A percentile compares a stretch with the other conserved stretches of the same genome.
These are phyloP conservation scores for Alternaria ethzedia DNA, from an alignment of 2,329 filamentous ascomycete species.

Conservation along the genomic window DNA sequence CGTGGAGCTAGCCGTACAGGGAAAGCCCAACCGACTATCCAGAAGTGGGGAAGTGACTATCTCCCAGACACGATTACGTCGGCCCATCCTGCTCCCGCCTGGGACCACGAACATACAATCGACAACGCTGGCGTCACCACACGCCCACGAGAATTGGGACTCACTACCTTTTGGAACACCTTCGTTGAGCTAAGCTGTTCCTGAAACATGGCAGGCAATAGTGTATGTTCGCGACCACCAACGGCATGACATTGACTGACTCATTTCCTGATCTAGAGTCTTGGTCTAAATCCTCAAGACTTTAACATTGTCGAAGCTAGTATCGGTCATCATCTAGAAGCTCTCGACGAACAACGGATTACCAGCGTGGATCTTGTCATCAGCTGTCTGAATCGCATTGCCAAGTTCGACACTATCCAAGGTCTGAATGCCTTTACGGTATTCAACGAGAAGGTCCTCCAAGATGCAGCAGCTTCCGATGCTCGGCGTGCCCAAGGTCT, in stretches of 20 bases:
- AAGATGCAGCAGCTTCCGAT: constrained; percentile 58
- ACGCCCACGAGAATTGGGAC: not conserved
- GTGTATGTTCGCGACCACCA: not conserved
- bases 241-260: not conserved
- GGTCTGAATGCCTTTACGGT: constrained; percentile 58
- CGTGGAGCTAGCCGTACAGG: constrained; percentile 15
- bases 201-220: not conserved
- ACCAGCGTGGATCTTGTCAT: constrained; percentile 56
- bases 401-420: constrained; percentile 53
- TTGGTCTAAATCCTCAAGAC: not conserved
- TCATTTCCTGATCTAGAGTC: not conserved
- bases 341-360: constrained; percentile 49
- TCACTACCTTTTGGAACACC: not conserved
- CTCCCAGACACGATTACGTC: not conserved
- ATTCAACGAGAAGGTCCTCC: constrained; percentile 55
- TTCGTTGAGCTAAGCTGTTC: not conserved
- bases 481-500: constrained; percentile 49
- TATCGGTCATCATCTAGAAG: constrained; percentile 54
- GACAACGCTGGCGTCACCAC: not conserved
- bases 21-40: constrained; percentile 24
- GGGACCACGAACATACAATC: not conserved
- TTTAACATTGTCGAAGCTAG: constrained; percentile 56
- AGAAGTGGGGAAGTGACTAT: constrained; percentile 20
- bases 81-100: not conserved
- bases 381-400: constrained; percentile 57